Percentiles rank a stretch among this genome's conserved stretches.
Conservation (phyloP, 2,329 filamentous ascomycete species). For the Nannizziopsis barbatae region DNA sequence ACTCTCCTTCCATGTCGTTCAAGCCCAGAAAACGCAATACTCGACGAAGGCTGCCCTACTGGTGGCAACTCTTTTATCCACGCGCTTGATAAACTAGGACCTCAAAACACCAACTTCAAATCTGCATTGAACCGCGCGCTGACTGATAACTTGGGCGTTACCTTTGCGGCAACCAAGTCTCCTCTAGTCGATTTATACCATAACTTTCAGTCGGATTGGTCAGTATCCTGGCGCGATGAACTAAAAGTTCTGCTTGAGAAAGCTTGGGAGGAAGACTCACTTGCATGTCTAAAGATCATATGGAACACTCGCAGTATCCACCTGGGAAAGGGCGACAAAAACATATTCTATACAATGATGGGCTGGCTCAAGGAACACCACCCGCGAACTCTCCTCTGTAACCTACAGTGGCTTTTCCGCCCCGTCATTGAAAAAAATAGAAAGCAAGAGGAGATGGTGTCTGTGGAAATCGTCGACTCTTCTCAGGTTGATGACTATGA, state of each 20-base stretch:
- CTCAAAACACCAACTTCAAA: neutral
- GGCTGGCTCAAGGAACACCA: constrained; percentile 49
- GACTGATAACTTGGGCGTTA: constrained; percentile 44
- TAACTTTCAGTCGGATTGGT: constrained; percentile 36
- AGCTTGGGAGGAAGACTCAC: constrained; percentile 42
- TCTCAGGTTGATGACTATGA: constrained; percentile 35
- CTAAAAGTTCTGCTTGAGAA: constrained; percentile 36
- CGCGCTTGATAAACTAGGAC: neutral
- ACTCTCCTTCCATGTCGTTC: neutral
- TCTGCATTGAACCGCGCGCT: constrained; percentile 27
- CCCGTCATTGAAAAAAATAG: constrained; percentile 47
- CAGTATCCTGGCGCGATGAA: constrained; percentile 23
- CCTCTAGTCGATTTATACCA: constrained; percentile 45
- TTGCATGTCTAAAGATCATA: constrained; percentile 47
- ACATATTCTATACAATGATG: constrained; percentile 42
- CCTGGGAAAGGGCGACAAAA: constrained; percentile 43
- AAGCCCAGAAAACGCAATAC: constrained; percentile 16
- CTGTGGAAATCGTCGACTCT: constrained; percentile 22
- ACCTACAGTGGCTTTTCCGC: constrained; percentile 46
- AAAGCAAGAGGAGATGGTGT: constrained; percentile 29
- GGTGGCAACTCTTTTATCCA: constrained; percentile 4
- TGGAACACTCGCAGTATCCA: constrained; percentile 53
- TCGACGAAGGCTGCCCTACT: constrained; percentile 26
- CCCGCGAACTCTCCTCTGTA: constrained; percentile 43
- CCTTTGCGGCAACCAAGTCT: constrained; percentile 38